phyloP scores from a whole-genome alignment of 495 filamentous ascomycete genomes.

The Ascodesmis nigricans region DNA sequence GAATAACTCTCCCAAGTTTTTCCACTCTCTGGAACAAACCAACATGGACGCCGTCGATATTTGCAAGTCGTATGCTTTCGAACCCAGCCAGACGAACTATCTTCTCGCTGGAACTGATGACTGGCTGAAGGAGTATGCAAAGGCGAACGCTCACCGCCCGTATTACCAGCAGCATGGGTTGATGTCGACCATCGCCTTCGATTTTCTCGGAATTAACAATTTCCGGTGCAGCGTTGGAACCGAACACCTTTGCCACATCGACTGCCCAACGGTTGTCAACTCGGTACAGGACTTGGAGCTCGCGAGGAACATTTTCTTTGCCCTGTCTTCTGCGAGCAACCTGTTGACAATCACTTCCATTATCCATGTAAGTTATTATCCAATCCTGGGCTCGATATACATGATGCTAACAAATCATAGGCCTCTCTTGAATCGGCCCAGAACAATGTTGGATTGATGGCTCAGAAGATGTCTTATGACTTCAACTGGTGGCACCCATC shows the following conservation, averaged over 20 bases:
- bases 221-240: constrained; percentile 17
- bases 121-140: constrained; percentile 13
- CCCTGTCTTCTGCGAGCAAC: constrained; percentile 9
- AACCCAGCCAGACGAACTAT: constrained; percentile 14
- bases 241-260: constrained; percentile 8
- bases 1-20: too few relatives aligned
- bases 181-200: constrained; percentile 15
- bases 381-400: background rate
- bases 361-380: constrained; percentile 10
- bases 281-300: constrained; percentile 12
- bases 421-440: constrained; percentile 10
- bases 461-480: constrained; percentile 12
- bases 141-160: constrained; percentile 7
- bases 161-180: constrained; percentile 15
- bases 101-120: constrained; percentile 10
- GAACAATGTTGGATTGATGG: constrained; percentile 9
- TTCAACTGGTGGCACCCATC: constrained; percentile 10
- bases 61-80: constrained; percentile 17
- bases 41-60: constrained; percentile 17
- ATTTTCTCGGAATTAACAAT: constrained; percentile 17
- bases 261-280: constrained; percentile 13
- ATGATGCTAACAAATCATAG: constrained; percentile 3
- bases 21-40: background rate
- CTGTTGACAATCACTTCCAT: constrained; percentile 11
- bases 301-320: constrained; percentile 15